phyloP scores from a whole-genome alignment of 129 eudicot genomes.

The Lactuca sativa region DNA sequence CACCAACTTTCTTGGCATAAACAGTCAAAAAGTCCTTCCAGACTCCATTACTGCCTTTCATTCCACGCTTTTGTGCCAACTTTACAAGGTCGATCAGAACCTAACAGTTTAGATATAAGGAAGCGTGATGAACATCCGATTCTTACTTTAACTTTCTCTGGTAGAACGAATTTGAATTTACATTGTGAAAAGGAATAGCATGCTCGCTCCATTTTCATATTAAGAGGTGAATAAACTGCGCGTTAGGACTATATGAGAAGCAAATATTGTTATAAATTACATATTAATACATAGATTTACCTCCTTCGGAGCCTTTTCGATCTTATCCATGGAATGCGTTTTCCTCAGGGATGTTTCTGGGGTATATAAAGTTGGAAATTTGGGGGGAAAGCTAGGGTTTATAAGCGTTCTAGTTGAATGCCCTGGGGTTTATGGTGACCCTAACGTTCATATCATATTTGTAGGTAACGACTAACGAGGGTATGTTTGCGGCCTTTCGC shows the following conservation, averaged over 20 bases:
- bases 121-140: conserved; percentile 6
- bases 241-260: not conserved
- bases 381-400: conserved; percentile 19
- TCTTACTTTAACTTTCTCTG: not conserved
- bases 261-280: not conserved
- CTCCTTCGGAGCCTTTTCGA: conserved; percentile 33
- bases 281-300: not conserved
- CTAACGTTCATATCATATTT: not conserved
- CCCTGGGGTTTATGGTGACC: conserved; percentile 15
- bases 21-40: conserved; percentile 85
- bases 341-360: not conserved
- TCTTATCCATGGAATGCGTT: conserved; percentile 32
- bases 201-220: not conserved
- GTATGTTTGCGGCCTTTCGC: no score
- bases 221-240: not conserved
- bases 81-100: conserved; percentile 78
- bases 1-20: conserved; percentile 67
- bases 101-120: conserved; percentile 31
- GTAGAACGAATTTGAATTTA: not conserved
- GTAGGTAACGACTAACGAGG: no score
- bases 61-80: conserved; percentile 69
- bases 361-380: conserved; percentile 2
- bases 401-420: conserved; percentile 4
- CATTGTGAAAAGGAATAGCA: not conserved
- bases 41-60: conserved; percentile 76